Conservation (phyloP, 345 rosid species). For the Draba incana region DNA sequence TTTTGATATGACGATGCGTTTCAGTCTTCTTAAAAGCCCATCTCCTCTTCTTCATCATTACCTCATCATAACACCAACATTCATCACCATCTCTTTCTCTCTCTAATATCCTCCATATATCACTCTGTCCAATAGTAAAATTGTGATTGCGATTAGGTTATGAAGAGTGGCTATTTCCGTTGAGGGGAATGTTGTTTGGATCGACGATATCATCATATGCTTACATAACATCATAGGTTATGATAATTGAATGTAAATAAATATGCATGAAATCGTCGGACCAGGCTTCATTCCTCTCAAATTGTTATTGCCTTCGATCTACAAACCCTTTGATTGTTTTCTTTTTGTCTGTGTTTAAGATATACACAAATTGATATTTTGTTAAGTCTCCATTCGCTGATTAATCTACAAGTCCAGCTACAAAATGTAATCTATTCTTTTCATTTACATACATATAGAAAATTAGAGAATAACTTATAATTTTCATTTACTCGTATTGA, state of each 20-base stretch:
- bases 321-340: not conserved
- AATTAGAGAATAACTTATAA: too few relatives aligned
- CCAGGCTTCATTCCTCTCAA: conserved; percentile 84
- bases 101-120: conserved; percentile 11
- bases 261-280: conserved; percentile 49
- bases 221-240: not conserved
- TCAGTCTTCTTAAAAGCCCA: conserved; percentile 25
- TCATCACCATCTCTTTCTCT: conserved; percentile 24
- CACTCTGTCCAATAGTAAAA: conserved; percentile 11
- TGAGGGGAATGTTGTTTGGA: conserved; percentile 64
- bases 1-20: conserved; percentile 13
- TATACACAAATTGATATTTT: not conserved
- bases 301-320: conserved; percentile 23
- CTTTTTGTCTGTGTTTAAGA: not conserved
- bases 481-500: not conserved
- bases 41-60: conserved; percentile 32
- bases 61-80: conserved; percentile 35
- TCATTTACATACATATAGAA: too few relatives aligned
- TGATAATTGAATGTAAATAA: not conserved
- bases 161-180: conserved; percentile 46
- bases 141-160: conserved; percentile 15
- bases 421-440: not conserved
- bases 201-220: conserved; percentile 43
- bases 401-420: not conserved
- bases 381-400: not conserved